Base-by-base conservation (phyloP, 176 grass and related monocot species). In the Chloris gayana region DNA sequence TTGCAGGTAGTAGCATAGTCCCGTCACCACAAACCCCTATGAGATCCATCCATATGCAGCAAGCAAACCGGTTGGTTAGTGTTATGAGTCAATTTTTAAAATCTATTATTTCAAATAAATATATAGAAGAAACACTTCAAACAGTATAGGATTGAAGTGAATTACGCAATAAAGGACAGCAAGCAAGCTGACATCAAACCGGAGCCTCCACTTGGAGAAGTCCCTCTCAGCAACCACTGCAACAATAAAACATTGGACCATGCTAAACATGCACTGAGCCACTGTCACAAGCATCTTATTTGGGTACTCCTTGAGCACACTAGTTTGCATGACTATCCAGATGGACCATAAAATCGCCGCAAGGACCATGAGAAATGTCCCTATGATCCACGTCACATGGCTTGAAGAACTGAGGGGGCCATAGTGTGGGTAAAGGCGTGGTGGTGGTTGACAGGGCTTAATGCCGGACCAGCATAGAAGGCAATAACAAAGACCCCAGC, bases 361-460 rank as follows among this genome's bases (percentile, higher is more conserved):
- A 67, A 89, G 54, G 31, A 97, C 29, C 30, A 97, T 66, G 9
- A 94, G 74, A n/a, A 97, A 91, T 4, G 87, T 85, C n/a, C 91
- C 91, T 74, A 75, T 64, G 57, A 97, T 81, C 94, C 91, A 97
- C 5, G 65, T 45, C 79, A 67, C 0, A 47, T 5, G 33, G 50
- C 44, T 74, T 24, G 75, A 27, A 77, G 59, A 10, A 3, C 31
- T 45, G 7, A 2, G 4, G 58, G 35, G 18, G 8, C 18, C 17
- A 2, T 11, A 9, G 26, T 59, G 42, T 4, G n/a, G 18, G 77
- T 15, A 34, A 74, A 61, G 69, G 21, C 76, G 5, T 69, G 80
- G 69, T 87, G 88, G 34, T 91, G 91, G 46, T 91, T 85, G 30
- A 89, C 41, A 1, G 94, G 84, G 44, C 78, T 84, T 34, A 97